A percentile compares a stretch with the other conserved stretches of the same genome.
phyloP scores from a whole-genome alignment of 495 filamentous ascomycete species.

The Immersiella caudata region DNA sequence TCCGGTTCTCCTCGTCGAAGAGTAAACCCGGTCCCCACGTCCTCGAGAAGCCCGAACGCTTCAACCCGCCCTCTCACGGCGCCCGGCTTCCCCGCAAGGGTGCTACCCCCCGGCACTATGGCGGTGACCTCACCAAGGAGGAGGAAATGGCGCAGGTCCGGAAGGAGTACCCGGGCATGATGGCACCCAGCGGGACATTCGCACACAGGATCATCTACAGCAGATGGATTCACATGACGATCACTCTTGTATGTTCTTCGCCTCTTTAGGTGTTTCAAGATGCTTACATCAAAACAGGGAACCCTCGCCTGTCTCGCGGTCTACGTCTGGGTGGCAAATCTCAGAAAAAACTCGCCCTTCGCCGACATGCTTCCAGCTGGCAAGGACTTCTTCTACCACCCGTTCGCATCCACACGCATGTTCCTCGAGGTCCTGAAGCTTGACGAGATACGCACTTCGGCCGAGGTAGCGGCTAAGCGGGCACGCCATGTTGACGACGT shows the following conservation, averaged over 20 bases:
- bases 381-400: conserved; percentile 62
- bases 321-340: conserved; percentile 69
- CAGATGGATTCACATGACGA: conserved; percentile 72
- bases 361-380: conserved; percentile 68
- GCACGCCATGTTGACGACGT: conserved; percentile 72
- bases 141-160: conserved; percentile 63
- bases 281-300: conserved; percentile 47
- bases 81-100: conserved; percentile 56
- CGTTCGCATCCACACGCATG: conserved; percentile 59
- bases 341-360: conserved; percentile 70
- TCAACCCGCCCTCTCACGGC: conserved; percentile 84
- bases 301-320: conserved; percentile 68
- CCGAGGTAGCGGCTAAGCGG: conserved; percentile 66
- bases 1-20: conserved; percentile 19
- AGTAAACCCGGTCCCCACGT: conserved; percentile 43
- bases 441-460: conserved; percentile 65
- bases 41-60: conserved; percentile 78
- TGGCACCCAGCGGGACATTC: conserved; percentile 73
- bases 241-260: conserved; percentile 66
- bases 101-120: conserved; percentile 61
- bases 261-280: neutral
- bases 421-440: conserved; percentile 69
- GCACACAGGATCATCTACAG: conserved; percentile 75
- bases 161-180: conserved; percentile 78
- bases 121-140: conserved; percentile 60